phyloP scores from a whole-genome alignment of 495 filamentous ascomycete species.

The Peziza echinospora region DNA sequence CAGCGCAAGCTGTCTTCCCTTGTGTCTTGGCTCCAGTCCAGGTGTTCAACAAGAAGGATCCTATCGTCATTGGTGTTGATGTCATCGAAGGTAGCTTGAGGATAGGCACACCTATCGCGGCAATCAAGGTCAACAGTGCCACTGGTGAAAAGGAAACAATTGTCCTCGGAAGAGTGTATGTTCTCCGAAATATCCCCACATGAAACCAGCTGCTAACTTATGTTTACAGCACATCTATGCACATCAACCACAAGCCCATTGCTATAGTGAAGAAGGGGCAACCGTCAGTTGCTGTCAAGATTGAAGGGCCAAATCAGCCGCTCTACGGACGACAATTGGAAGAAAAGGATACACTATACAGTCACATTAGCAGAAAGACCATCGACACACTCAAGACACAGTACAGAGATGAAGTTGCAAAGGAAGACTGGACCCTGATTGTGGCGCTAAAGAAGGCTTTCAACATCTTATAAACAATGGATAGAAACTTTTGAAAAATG shows the following conservation, averaged over 20 bases:
- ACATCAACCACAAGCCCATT: slow-evolving; percentile 93
- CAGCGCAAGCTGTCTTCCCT: slow-evolving; percentile 88
- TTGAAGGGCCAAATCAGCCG: slow-evolving; percentile 87
- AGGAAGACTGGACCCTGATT: slow-evolving; percentile 81
- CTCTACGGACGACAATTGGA: slow-evolving; percentile 89
- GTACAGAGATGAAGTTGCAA: slow-evolving; percentile 71
- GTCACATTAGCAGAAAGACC: slow-evolving; percentile 58
- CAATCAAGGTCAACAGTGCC: slow-evolving; percentile 54
- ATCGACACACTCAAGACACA: slow-evolving; percentile 95
- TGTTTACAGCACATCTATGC: slow-evolving; percentile 56
- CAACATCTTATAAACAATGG: slow-evolving; percentile 52
- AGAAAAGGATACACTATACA: slow-evolving; percentile 78
- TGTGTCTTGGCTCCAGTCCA: slow-evolving; percentile 74
- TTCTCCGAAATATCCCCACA: slow-evolving; percentile 11
- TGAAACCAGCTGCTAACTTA: slow-evolving; percentile 2
- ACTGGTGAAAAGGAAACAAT: slow-evolving; percentile 69
- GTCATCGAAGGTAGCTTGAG: slow-evolving; percentile 71
- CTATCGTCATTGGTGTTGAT: slow-evolving; percentile 91
- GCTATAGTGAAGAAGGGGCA: slow-evolving; percentile 82
- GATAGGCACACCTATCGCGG: slow-evolving; percentile 70
- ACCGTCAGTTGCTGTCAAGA: slow-evolving; percentile 91
- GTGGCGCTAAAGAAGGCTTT: slow-evolving; percentile 87
- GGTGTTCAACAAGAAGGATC: slow-evolving; percentile 95
- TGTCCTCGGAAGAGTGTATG: slow-evolving; percentile 83
- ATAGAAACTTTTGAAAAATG: no score